Conservation (phyloP, 805 yeast genomes). For the Cyberlindnera maritima region DNA sequence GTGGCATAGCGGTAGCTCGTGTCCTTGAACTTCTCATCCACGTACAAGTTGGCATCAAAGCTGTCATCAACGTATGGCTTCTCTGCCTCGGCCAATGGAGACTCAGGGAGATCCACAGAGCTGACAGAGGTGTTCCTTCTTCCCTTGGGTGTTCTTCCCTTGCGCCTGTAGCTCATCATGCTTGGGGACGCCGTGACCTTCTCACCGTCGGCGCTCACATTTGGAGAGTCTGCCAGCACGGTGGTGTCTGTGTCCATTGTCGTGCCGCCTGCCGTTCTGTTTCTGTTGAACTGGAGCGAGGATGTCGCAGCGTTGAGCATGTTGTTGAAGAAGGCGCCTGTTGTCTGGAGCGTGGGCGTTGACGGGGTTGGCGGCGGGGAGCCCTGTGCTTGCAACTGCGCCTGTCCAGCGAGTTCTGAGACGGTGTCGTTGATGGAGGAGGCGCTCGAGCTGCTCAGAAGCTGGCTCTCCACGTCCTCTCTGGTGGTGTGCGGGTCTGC, state of each 20-base stretch:
- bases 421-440: conserved; percentile 23
- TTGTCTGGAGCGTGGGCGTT: conserved; percentile 18
- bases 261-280: background rate
- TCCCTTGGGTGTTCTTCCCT: conserved; percentile 3
- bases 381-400: background rate
- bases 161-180: conserved; percentile 27
- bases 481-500: conserved; percentile 52
- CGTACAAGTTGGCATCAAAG: conserved; percentile 42
- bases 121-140: conserved; percentile 20
- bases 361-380: conserved; percentile 5
- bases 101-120: conserved; percentile 17
- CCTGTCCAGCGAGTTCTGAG: conserved; percentile 13
- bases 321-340: conserved; percentile 21
- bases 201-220: background rate
- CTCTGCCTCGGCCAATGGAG: conserved; percentile 20
- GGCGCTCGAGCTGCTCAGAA: conserved; percentile 8
- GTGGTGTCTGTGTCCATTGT: conserved; percentile 1
- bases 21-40: conserved; percentile 54
- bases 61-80: conserved; percentile 6
- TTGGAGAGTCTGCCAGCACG: background rate
- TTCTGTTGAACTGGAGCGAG: conserved; percentile 15
- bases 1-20: conserved; percentile 66
- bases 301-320: conserved; percentile 17
- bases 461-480: conserved; percentile 42
- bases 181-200: conserved; percentile 20